These are phyloP conservation scores for Paspalum notatum DNA, from an alignment of 176 grass and related monocot species.

Conservation along the genomic window DNA sequence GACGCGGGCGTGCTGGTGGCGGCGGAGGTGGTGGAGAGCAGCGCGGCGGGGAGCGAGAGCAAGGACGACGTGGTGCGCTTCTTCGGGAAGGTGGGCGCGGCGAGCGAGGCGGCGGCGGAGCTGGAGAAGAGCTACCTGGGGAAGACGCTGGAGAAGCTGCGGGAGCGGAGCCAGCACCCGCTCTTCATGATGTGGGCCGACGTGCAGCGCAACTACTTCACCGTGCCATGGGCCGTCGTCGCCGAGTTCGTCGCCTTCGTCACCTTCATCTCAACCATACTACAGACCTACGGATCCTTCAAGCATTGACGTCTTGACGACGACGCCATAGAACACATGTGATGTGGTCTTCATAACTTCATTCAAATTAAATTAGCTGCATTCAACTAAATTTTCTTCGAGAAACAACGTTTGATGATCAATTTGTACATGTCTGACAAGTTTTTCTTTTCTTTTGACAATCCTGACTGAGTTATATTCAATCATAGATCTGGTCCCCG, in stretches of 20 bases:
- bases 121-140: slow-evolving; percentile 47
- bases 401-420: background rate
- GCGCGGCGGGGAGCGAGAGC: slow-evolving; percentile 8
- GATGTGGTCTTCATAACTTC: too few species aligned
- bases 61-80: slow-evolving; percentile 41
- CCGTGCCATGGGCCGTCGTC: slow-evolving; percentile 61
- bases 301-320: background rate
- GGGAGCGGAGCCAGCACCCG: slow-evolving; percentile 51
- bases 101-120: slow-evolving; percentile 38
- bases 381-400: background rate
- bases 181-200: slow-evolving; percentile 60
- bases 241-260: slow-evolving; percentile 49
- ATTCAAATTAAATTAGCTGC: background rate
- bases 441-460: too few species aligned
- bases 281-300: slow-evolving; percentile 45
- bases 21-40: background rate
- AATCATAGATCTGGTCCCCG: too few species aligned
- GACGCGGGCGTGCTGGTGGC: background rate
- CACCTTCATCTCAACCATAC: slow-evolving; percentile 51
- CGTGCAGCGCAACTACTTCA: slow-evolving; percentile 67
- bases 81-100: slow-evolving; percentile 38
- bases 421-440: background rate
- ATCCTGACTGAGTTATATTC: too few species aligned
- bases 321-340: background rate
- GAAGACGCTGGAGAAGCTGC: slow-evolving; percentile 8